These are phyloP conservation scores for Curvularia sp. DNA, from an alignment of 2,329 filamentous ascomycete genomes.

Conservation along the genomic window DNA sequence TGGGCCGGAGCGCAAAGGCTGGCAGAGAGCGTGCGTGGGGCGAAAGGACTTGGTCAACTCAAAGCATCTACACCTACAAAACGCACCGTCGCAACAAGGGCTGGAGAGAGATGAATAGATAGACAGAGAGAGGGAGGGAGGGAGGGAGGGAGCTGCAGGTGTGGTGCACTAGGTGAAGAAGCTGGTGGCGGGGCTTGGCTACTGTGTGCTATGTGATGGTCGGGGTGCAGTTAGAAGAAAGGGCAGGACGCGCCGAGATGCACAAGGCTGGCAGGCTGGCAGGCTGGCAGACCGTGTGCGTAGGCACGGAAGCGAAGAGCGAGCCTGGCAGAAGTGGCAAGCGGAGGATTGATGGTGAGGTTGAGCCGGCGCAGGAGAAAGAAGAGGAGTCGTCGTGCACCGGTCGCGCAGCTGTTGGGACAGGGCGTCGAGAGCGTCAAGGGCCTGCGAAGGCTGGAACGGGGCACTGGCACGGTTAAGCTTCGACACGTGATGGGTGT, in stretches of 20 bases:
- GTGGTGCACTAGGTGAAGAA: constrained; percentile 16
- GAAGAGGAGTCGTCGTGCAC: constrained; percentile 19
- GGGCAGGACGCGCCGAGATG: constrained; percentile 6
- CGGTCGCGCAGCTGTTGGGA: constrained; percentile 32
- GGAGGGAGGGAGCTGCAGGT: constrained; percentile 14
- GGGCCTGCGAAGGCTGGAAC: constrained; percentile 19
- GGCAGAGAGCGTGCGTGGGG: constrained; percentile 18
- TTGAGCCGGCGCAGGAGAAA: constrained; percentile 14
- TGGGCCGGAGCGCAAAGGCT: constrained; percentile 31
- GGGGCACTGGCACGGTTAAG: constrained; percentile 10
- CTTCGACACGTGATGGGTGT: constrained; percentile 15
- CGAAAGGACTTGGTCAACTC: constrained; percentile 22
- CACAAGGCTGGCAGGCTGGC: constrained; percentile 11
- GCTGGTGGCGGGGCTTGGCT: constrained; percentile 26
- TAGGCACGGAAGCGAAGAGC: constrained; percentile 17
- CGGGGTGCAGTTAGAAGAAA: constrained; percentile 9
- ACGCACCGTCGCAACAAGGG: constrained; percentile 29
- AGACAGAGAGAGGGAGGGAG: background rate
- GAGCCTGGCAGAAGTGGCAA: constrained; percentile 25
- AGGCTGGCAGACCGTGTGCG: constrained; percentile 4
- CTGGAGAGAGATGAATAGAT: constrained; percentile 6
- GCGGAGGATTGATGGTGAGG: constrained; percentile 15
- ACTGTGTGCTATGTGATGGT: constrained; percentile 22
- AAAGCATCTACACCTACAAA: constrained; percentile 32
- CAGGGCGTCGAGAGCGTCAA: constrained; percentile 19